These are phyloP conservation scores for Gaultheria prostrata DNA, from an alignment of 148 eudicot species.

Conservation along the genomic window DNA sequence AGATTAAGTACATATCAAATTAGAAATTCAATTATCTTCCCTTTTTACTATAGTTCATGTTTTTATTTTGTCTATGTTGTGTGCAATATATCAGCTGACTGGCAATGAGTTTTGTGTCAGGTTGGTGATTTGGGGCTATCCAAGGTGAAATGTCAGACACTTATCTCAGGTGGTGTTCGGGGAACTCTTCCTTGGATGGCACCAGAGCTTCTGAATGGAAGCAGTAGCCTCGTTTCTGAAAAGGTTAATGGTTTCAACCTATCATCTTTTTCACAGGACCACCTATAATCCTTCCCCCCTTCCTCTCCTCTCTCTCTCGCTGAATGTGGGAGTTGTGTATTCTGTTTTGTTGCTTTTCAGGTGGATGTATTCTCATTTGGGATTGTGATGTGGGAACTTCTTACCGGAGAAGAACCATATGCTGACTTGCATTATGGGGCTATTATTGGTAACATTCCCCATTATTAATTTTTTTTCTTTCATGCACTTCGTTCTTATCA, in stretches of 20 bases:
- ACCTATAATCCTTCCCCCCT: background rate
- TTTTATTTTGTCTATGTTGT: background rate
- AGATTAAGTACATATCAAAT: background rate
- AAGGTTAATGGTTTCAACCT: conserved; percentile 44
- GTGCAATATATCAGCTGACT: background rate
- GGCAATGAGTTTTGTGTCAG: conserved; percentile 27
- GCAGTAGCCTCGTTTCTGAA: conserved; percentile 87
- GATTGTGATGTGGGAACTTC: conserved; percentile 96
- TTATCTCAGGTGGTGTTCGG: conserved; percentile 90
- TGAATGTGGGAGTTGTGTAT: background rate
- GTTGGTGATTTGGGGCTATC: conserved; percentile 96
- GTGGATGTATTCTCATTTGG: conserved; percentile 97
- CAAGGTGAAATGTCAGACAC: conserved; percentile 86
- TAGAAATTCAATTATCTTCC: background rate
- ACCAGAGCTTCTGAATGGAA: conserved; percentile 90
- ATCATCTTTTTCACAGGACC: conserved; percentile 5
- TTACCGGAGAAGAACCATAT: conserved; percentile 94
- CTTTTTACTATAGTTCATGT: background rate
- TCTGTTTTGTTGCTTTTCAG: conserved; percentile 28
- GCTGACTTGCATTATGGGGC: conserved; percentile 89
- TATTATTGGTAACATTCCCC: conserved; percentile 59
- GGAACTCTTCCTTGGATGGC: conserved; percentile 99
- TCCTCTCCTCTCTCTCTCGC: background rate
- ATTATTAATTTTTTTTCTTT: background rate
- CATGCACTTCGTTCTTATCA: background rate